Evolutionary conservation across 768 basidiomycete species (phyloP).

Genomic region (Russula griseocarnosa): DNA sequence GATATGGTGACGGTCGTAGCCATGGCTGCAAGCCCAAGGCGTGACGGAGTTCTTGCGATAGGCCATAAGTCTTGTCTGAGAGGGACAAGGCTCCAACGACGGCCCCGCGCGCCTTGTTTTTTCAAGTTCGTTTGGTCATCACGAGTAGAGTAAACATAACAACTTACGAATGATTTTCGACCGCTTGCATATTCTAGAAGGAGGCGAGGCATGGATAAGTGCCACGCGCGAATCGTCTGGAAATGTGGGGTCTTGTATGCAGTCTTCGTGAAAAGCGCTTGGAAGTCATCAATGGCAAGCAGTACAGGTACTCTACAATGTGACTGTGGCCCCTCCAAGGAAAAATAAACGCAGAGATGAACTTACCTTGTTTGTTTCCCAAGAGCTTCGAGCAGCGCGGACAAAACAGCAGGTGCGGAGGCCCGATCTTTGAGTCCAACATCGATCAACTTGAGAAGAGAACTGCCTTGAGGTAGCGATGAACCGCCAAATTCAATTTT

Average conservation of each 20-base stretch:
- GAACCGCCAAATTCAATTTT: constrained; percentile 46
- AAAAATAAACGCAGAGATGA: background rate
- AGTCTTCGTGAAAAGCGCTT: constrained; percentile 63
- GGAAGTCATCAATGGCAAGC: constrained; percentile 84
- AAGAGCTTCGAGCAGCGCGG: constrained; percentile 56
- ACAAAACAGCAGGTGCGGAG: constrained; percentile 53
- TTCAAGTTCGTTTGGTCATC: background rate
- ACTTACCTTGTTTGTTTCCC: constrained; percentile 61
- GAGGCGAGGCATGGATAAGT: constrained; percentile 73
- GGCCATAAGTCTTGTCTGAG: constrained; percentile 53
- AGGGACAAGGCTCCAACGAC: constrained; percentile 67
- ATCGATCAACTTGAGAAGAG: constrained; percentile 52
- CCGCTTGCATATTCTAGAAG: constrained; percentile 79
- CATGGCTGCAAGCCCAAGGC: constrained; percentile 49
- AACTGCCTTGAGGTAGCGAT: constrained; percentile 46
- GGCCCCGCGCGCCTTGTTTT: constrained; percentile 57
- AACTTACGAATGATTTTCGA: constrained; percentile 58
- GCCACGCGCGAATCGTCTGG: constrained; percentile 62
- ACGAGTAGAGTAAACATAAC: background rate
- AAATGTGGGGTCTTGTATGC: constrained; percentile 78
- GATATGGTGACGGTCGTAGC: constrained; percentile 50
- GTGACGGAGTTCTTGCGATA: constrained; percentile 61
- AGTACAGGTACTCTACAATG: constrained; percentile 64
- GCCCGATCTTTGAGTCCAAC: constrained; percentile 52
- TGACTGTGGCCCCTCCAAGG: background rate